Conservation (phyloP, 2,329 filamentous ascomycete genomes). For the Alternaria tenuissima region DNA sequence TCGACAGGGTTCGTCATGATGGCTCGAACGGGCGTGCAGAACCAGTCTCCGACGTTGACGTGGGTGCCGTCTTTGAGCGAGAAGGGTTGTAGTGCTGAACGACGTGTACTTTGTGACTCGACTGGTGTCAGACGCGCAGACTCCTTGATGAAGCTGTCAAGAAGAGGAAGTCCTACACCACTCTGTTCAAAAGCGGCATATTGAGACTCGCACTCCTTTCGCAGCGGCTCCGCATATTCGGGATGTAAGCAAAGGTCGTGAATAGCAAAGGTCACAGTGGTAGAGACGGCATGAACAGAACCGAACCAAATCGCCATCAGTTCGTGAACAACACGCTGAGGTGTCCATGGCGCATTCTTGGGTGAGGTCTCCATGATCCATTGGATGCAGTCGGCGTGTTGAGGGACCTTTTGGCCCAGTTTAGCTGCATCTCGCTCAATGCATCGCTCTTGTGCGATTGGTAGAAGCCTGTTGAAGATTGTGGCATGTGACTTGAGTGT, state of each 20-base stretch:
- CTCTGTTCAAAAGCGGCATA: slow-evolving; percentile 24
- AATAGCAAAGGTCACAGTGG: slow-evolving; percentile 27
- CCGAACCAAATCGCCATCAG: slow-evolving; percentile 50
- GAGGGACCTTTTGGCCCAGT: slow-evolving; percentile 19
- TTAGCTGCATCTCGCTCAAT: slow-evolving; percentile 20
- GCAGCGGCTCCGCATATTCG: slow-evolving; percentile 28
- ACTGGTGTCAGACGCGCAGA: slow-evolving; percentile 28
- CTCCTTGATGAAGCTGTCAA: slow-evolving; percentile 36
- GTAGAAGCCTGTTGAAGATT: slow-evolving; percentile 25
- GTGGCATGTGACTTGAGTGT: slow-evolving; percentile 22
- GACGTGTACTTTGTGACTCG: slow-evolving; percentile 27
- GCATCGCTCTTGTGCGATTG: slow-evolving; percentile 24
- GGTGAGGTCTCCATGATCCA: slow-evolving; percentile 48
- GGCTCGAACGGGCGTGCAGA: slow-evolving; percentile 26
- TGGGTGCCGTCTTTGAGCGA: slow-evolving; percentile 25
- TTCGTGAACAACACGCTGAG: slow-evolving; percentile 37
- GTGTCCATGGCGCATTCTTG: slow-evolving; percentile 34
- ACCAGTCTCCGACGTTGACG: slow-evolving; percentile 27
- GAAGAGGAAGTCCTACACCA: slow-evolving; percentile 23
- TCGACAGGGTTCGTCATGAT: slow-evolving; percentile 22
- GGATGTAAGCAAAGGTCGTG: slow-evolving; percentile 27
- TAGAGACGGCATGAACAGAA: slow-evolving; percentile 39
- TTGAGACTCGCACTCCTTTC: slow-evolving; percentile 21
- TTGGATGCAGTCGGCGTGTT: slow-evolving; percentile 40
- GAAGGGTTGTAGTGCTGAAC: slow-evolving; percentile 24